These are phyloP conservation scores for Hypoxylon sp. DNA, from an alignment of 2,329 filamentous ascomycete species.

Conservation along the genomic window DNA sequence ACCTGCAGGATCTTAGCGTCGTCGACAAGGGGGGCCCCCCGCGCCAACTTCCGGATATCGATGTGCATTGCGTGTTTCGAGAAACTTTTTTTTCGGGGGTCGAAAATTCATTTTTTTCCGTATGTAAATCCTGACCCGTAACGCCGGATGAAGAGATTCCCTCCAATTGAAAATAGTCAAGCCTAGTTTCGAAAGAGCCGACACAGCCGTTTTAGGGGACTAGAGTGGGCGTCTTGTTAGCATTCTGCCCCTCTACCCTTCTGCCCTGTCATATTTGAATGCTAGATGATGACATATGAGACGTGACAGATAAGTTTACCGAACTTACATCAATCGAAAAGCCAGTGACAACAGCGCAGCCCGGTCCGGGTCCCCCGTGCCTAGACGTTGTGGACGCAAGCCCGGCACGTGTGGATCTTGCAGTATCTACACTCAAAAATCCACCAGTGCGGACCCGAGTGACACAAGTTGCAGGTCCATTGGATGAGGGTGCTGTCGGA, in stretches of 20 bases:
- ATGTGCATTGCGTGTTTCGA: slow-evolving; percentile 42
- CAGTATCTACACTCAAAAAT: slow-evolving; percentile 80
- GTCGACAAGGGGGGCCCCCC: slow-evolving; percentile 39
- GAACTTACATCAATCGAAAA: slow-evolving; percentile 39
- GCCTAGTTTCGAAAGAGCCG: slow-evolving; percentile 30
- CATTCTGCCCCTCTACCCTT: slow-evolving; percentile 30
- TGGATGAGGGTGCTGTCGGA: slow-evolving; percentile 75
- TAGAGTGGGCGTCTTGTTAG: slow-evolving; percentile 37
- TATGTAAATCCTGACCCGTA: slow-evolving; percentile 35
- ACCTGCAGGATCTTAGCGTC: slow-evolving; percentile 44
- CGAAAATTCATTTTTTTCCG: slow-evolving; percentile 33
- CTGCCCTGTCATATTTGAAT: slow-evolving; percentile 38
- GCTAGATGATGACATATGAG: slow-evolving; percentile 42
- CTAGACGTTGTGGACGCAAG: slow-evolving; percentile 66
- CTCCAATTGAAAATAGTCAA: slow-evolving; percentile 36
- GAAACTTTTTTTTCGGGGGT: slow-evolving; percentile 34
- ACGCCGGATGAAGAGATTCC: slow-evolving; percentile 37
- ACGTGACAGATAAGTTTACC: slow-evolving; percentile 38
- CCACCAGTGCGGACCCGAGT: slow-evolving; percentile 75
- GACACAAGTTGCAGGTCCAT: slow-evolving; percentile 76
- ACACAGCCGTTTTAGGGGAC: slow-evolving; percentile 19
- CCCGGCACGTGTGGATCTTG: slow-evolving; percentile 75
- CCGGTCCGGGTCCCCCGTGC: slow-evolving; percentile 28
- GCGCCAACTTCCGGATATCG: slow-evolving; percentile 40
- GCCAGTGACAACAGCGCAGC: slow-evolving; percentile 30